Percentiles rank a stretch among this genome's conserved stretches.
These are phyloP conservation scores for Globisporangium apiculatum DNA, from an alignment of 352 stramenopile species.

Conservation along the genomic window DNA sequence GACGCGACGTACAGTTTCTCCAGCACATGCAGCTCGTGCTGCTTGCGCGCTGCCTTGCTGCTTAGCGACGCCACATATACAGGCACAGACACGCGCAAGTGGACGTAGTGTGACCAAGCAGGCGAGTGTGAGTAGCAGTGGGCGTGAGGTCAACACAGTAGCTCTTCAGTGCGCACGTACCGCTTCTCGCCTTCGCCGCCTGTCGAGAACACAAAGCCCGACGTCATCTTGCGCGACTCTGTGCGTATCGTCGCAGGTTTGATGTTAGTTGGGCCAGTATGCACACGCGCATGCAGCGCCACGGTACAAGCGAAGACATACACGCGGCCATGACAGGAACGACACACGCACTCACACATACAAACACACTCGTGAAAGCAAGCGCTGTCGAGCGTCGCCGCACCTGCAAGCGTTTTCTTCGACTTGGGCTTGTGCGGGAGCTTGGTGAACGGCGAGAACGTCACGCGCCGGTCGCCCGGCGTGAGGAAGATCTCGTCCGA, in stretches of 20 bases:
- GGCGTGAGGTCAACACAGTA: background rate
- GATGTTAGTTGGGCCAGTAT: no score
- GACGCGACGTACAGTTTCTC: conserved; percentile 33
- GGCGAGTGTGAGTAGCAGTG: no score
- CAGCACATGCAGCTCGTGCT: conserved; percentile 41
- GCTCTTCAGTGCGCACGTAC: background rate
- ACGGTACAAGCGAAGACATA: no score
- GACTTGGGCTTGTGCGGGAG: conserved; percentile 10
- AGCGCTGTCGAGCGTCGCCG: background rate
- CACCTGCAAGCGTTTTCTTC: conserved; percentile 10
- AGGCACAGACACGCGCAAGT: background rate
- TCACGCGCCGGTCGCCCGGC: conserved; percentile 38
- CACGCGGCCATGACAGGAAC: background rate
- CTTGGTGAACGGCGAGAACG: conserved; percentile 74
- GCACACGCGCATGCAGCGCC: no score
- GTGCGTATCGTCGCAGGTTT: background rate
- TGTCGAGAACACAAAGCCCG: conserved; percentile 14
- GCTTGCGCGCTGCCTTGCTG: conserved; percentile 20
- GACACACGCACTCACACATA: background rate
- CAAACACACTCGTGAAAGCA: background rate
- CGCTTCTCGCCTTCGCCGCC: conserved; percentile 10
- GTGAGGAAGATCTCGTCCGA: conserved; percentile 24
- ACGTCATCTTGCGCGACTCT: conserved; percentile 15
- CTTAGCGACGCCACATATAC: background rate
- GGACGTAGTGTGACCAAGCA: background rate